These are phyloP conservation scores for Boletus insuetus DNA, from an alignment of 768 basidiomycete species.

Conservation along the genomic window DNA sequence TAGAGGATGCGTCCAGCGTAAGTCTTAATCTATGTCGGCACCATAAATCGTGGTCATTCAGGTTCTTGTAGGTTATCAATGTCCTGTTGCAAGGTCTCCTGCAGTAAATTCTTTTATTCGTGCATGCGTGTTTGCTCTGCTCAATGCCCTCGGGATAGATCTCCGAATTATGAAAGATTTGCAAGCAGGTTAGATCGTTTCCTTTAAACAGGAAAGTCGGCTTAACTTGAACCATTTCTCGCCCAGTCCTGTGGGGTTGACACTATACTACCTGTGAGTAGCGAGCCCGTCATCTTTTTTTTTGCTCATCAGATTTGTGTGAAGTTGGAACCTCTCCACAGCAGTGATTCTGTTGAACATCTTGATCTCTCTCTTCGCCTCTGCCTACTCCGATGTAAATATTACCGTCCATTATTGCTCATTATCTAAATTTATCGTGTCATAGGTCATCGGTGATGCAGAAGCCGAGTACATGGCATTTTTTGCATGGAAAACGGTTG, in stretches of 20 bases:
- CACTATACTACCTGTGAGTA: constrained; percentile 76
- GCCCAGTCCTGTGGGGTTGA: constrained; percentile 53
- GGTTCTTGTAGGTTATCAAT: constrained; percentile 54
- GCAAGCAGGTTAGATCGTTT: constrained; percentile 37
- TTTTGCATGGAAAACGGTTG: constrained; percentile 83
- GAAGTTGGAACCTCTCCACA: constrained; percentile 79
- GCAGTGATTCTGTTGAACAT: constrained; percentile 88
- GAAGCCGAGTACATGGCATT: constrained; percentile 89
- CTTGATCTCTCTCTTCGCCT: constrained; percentile 92
- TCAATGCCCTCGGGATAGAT: constrained; percentile 33
- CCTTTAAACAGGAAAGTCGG: background rate
- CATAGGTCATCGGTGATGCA: constrained; percentile 75
- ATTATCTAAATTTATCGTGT: constrained; percentile 1
- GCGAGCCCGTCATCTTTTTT: background rate
- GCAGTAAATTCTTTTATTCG: constrained; percentile 45
- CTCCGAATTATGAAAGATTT: constrained; percentile 67
- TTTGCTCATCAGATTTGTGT: background rate
- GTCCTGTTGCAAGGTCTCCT: constrained; percentile 76
- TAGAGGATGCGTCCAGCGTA: constrained; percentile 51
- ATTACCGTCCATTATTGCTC: background rate
- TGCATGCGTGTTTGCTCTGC: background rate
- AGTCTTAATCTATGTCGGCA: constrained; percentile 16
- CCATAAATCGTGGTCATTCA: background rate
- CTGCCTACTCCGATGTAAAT: constrained; percentile 84
- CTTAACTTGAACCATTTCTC: background rate